Evolutionary conservation across 2,329 filamentous ascomycete genomes (phyloP).

Genomic region (Hypoxylon sp.): DNA sequence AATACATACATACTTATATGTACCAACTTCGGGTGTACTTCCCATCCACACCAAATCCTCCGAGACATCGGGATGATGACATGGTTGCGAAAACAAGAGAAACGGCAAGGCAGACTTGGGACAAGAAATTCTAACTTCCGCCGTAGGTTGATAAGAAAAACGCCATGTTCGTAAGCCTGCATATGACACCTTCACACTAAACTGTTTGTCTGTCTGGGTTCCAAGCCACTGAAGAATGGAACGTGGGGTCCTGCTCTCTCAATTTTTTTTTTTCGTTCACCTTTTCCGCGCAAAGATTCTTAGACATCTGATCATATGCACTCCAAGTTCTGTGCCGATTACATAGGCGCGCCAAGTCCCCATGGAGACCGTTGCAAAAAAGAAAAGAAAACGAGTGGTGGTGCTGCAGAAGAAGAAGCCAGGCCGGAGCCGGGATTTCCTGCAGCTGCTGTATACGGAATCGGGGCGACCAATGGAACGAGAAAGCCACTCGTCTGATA

Average conservation of each 20-base stretch:
- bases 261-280: constrained; percentile 2
- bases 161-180: constrained; percentile 25
- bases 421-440: constrained; percentile 12
- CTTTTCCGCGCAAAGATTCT: constrained; percentile 2
- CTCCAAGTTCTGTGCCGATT: constrained; percentile 18
- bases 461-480: constrained; percentile 21
- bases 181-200: constrained; percentile 27
- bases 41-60: constrained; percentile 20
- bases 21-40: constrained; percentile 20
- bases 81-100: constrained; percentile 25
- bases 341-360: not conserved
- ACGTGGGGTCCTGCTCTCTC: constrained; percentile 26
- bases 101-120: constrained; percentile 34
- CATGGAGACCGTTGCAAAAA: constrained; percentile 10
- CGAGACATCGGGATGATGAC: constrained; percentile 35
- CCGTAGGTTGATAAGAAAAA: constrained; percentile 27
- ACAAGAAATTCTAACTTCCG: constrained; percentile 15
- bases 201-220: not conserved
- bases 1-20: not conserved
- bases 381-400: too few species aligned
- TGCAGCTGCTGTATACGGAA: constrained; percentile 16
- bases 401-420: constrained; percentile 4
- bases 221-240: constrained; percentile 14
- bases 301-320: constrained; percentile 16
- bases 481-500: constrained; percentile 1